Evolutionary conservation across 2,329 filamentous ascomycete genomes (phyloP), one percentile per base, ranked within the genome.

Genomic region (Colletotrichum truncatum): DNA sequence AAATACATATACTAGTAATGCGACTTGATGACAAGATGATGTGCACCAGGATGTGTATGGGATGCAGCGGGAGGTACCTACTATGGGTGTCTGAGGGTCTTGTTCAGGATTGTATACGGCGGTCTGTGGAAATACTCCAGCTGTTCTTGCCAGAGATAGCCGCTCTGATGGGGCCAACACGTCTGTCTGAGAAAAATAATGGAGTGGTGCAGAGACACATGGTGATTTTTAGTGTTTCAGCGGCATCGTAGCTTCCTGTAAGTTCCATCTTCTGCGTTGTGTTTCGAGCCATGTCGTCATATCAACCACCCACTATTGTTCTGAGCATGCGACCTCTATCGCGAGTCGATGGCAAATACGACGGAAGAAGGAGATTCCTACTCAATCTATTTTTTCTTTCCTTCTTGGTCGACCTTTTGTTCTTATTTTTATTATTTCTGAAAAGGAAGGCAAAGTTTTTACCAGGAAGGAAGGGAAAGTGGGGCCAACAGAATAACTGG

Each of bases 241-340:
- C 49, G 38, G n/a, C 41, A 55, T 48, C 32, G 25, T 25, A 9
- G 48, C n/a, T 38, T 25, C 12, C 28, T 18, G 23, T 28, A 32
- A 53, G 14, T 21, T 32, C 43, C 45, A 23, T 16, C 38, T 26
- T 21, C 23, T 10, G 39, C 43, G 56, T 21, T 23, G 32, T 54
- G 38, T 38, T 61, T 61, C 32, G 32, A 14, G n/a, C 18, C 46
- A 54, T 65, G 62, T 48, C 49, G 62, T 65, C 62, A 61, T 65
- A 34, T 62, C 49, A 43, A 51, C 41, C 30, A 28, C 16, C 49
- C 32, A 32, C 30, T n/a, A n/a, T n/a, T n/a, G 54, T 34, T 18
- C 6, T 30, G 32, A 21, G 43, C 43, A 51, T 41, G 49, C 34
- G 61, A 54, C 38, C 16, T 8, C 36, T 53, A 32, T 59, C 23